Evolutionary conservation across 2,329 filamentous ascomycete species (phyloP).

Genomic region (Alternaria arborescens): DNA sequence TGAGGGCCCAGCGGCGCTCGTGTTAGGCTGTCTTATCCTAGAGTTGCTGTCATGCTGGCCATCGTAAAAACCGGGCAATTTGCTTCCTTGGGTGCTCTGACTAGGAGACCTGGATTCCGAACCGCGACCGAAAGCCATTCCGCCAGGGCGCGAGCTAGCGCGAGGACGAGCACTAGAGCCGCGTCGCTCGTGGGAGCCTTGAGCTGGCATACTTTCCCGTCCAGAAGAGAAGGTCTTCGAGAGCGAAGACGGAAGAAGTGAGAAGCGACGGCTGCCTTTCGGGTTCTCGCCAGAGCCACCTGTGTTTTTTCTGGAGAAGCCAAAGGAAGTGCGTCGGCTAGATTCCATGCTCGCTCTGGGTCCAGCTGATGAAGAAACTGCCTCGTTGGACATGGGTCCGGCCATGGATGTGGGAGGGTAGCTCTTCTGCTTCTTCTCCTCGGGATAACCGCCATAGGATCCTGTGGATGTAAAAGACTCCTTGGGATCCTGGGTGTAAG

Average conservation of each 20-base stretch:
- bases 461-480: conserved; percentile 55
- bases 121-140: conserved; percentile 56
- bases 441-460: conserved; percentile 46
- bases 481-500: conserved; percentile 41
- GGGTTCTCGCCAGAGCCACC: conserved; percentile 45
- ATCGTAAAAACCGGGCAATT: conserved; percentile 55
- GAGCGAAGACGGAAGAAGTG: conserved; percentile 59
- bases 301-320: conserved; percentile 58
- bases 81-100: conserved; percentile 56
- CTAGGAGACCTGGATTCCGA: conserved; percentile 54
- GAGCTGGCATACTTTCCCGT: conserved; percentile 44
- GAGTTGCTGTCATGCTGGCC: conserved; percentile 46
- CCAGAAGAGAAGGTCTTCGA: conserved; percentile 56
- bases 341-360: conserved; percentile 60
- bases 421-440: conserved; percentile 69
- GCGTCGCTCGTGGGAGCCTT: conserved; percentile 46
- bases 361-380: conserved; percentile 31
- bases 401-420: conserved; percentile 95
- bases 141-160: conserved; percentile 46
- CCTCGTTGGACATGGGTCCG: conserved; percentile 70
- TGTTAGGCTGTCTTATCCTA: conserved; percentile 30
- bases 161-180: conserved; percentile 42
- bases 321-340: conserved; percentile 59
- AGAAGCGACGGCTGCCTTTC: conserved; percentile 59
- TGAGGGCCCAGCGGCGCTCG: conserved; percentile 35